Conservation (phyloP, 2,329 filamentous ascomycete species). For the Neonectria neomacrospora region DNA sequence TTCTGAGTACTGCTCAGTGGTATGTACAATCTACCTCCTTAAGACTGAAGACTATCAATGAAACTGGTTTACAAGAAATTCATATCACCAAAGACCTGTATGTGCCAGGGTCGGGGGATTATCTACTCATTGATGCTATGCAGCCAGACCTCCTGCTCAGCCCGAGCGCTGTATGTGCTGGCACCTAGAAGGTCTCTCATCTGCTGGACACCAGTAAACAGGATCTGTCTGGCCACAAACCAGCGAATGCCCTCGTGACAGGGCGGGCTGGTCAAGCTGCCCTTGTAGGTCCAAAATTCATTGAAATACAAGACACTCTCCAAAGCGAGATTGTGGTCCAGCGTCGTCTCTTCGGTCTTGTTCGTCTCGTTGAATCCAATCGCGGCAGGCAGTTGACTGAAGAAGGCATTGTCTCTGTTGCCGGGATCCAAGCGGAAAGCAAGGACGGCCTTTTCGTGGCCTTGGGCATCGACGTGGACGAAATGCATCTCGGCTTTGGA, state of each 20-base stretch:
- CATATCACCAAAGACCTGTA: background rate
- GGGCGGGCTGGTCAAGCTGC: slow-evolving; percentile 36
- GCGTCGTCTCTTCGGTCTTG: background rate
- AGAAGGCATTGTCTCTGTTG: slow-evolving; percentile 27
- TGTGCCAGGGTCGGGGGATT: background rate
- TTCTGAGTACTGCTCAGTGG: too few species aligned
- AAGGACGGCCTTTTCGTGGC: slow-evolving; percentile 29
- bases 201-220: slow-evolving; percentile 35
- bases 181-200: slow-evolving; percentile 35
- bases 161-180: slow-evolving; percentile 33
- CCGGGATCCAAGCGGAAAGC: slow-evolving; percentile 33
- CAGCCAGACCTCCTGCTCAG: slow-evolving; percentile 35
- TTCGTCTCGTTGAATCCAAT: slow-evolving; percentile 34
- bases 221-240: slow-evolving; percentile 30
- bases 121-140: slow-evolving; percentile 32
- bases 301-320: slow-evolving; percentile 32
- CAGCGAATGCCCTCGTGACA: slow-evolving; percentile 33
- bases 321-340: slow-evolving; percentile 26
- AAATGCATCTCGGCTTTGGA: slow-evolving; percentile 38
- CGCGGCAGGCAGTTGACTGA: slow-evolving; percentile 21
- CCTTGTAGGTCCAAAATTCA: slow-evolving; percentile 39
- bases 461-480: slow-evolving; percentile 32
- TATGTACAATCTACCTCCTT: too few species aligned
- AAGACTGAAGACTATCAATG: too few species aligned
- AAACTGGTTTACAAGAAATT: too few species aligned